These are phyloP conservation scores for Russula emetica DNA, from an alignment of 768 basidiomycete genomes.

Conservation along the genomic window DNA sequence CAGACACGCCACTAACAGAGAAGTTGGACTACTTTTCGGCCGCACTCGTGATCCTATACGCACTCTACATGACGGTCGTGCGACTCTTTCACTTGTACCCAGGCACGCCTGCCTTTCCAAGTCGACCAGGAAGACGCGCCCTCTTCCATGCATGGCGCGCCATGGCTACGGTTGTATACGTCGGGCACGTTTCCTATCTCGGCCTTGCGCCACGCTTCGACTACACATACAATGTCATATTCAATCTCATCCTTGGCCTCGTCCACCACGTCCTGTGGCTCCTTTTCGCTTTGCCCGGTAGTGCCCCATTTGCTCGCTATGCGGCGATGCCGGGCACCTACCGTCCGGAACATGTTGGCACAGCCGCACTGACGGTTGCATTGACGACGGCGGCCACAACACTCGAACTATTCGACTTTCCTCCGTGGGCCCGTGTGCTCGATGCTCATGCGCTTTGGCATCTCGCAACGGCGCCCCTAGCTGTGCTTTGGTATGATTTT, in stretches of 20 bases:
- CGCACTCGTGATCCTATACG: constrained; percentile 74
- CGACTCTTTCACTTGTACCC: constrained; percentile 76
- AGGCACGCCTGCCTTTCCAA: constrained; percentile 28
- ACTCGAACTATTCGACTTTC: constrained; percentile 89
- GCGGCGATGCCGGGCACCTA: constrained; percentile 52
- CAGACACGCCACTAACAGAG: constrained; percentile 81
- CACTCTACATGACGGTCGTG: constrained; percentile 71
- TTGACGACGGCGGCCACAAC: constrained; percentile 69
- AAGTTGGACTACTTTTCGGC: constrained; percentile 95
- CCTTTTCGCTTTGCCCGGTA: constrained; percentile 56
- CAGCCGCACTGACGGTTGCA: constrained; percentile 57
- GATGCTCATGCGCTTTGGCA: constrained; percentile 97
- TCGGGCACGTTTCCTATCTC: constrained; percentile 77
- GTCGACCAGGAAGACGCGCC: constrained; percentile 17
- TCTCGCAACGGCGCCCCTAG: constrained; percentile 72
- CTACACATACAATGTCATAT: constrained; percentile 89
- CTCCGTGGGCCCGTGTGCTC: constrained; percentile 66
- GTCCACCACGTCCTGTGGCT: constrained; percentile 81
- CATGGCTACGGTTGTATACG: constrained; percentile 51
- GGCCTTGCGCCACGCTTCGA: constrained; percentile 74
- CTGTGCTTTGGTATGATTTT: constrained; percentile 82
- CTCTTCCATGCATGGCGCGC: constrained; percentile 42
- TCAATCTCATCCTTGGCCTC: constrained; percentile 74
- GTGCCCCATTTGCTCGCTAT: constrained; percentile 47
- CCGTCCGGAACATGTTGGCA: constrained; percentile 50